A percentile compares a stretch with the other conserved stretches of the same genome.
Evolutionary conservation across 768 basidiomycete species (phyloP).

Genomic region (Boletus subcaerulescens): DNA sequence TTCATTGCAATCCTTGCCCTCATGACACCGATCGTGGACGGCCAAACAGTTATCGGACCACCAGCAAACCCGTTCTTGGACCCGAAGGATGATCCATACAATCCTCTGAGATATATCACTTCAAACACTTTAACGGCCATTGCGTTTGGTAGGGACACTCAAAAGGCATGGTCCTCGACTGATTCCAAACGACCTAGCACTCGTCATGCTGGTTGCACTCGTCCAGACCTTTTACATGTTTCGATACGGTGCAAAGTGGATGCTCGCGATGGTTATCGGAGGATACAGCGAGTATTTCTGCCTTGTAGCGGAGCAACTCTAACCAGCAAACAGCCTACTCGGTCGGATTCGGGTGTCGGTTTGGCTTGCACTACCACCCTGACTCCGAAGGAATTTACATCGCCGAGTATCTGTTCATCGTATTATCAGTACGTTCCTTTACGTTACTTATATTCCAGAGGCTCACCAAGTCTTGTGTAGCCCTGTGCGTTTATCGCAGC

Average conservation of each 20-base stretch:
- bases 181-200: conserved; percentile 16
- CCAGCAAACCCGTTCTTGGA: conserved; percentile 27
- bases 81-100: conserved; percentile 51
- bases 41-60: conserved; percentile 2
- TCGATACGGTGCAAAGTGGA: conserved; percentile 51
- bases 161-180: background rate
- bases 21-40: background rate
- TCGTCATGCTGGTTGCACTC: conserved; percentile 39
- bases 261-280: conserved; percentile 63
- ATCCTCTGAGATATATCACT: conserved; percentile 54
- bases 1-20: background rate
- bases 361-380: conserved; percentile 51
- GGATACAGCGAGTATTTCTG: conserved; percentile 43
- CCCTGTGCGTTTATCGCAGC: conserved; percentile 76
- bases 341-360: conserved; percentile 53
- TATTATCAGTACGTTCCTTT: conserved; percentile 42
- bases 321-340: conserved; percentile 44
- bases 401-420: conserved; percentile 56
- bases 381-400: conserved; percentile 54
- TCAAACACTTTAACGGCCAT: conserved; percentile 51
- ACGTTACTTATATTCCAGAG: conserved; percentile 4
- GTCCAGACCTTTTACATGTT: conserved; percentile 42
- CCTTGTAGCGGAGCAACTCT: background rate
- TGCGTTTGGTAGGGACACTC: conserved; percentile 38
- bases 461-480: conserved; percentile 26